phyloP scores from a whole-genome alignment of 2,329 filamentous ascomycete genomes.

The Pleurostoma richardsiae region DNA sequence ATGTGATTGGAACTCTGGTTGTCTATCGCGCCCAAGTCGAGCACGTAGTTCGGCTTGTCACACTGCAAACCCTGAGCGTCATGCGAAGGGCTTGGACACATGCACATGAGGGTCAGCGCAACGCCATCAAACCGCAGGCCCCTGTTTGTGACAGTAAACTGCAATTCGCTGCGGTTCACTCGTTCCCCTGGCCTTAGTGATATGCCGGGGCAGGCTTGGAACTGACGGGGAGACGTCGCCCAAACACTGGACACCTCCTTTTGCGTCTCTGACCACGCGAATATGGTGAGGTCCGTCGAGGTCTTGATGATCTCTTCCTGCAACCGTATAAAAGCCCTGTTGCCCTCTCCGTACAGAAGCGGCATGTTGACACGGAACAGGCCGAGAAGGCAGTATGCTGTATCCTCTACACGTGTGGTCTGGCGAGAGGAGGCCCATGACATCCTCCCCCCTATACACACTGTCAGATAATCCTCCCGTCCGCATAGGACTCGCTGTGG shows the following conservation, averaged over 20 bases:
- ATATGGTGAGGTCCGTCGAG: conserved; percentile 2
- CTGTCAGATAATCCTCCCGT: background rate
- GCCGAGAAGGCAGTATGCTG: conserved; percentile 1
- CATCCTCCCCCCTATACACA: conserved; percentile 2
- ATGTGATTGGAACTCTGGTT: too few species aligned
- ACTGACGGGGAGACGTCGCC: background rate
- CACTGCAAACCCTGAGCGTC: too few species aligned
- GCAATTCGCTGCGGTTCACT: too few species aligned
- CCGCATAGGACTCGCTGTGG: background rate
- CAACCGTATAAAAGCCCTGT: conserved; percentile 2
- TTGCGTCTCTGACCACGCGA: background rate
- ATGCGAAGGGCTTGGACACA: too few species aligned
- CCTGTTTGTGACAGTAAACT: too few species aligned
- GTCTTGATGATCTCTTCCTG: conserved; percentile 5
- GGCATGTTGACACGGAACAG: conserved; percentile 3
- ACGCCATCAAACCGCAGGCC: too few species aligned
- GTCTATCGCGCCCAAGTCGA: too few species aligned
- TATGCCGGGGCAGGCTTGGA: background rate
- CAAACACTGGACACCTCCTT: too few species aligned
- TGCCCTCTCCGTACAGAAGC: conserved; percentile 1
- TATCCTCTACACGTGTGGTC: conserved; percentile 2
- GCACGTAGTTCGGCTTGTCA: too few species aligned
- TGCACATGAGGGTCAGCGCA: too few species aligned
- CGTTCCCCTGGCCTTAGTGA: too few species aligned
- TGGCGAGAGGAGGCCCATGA: conserved; percentile 2